phyloP scores from a whole-genome alignment of 73 alveolate genomes.

The Stentor roeselii region DNA sequence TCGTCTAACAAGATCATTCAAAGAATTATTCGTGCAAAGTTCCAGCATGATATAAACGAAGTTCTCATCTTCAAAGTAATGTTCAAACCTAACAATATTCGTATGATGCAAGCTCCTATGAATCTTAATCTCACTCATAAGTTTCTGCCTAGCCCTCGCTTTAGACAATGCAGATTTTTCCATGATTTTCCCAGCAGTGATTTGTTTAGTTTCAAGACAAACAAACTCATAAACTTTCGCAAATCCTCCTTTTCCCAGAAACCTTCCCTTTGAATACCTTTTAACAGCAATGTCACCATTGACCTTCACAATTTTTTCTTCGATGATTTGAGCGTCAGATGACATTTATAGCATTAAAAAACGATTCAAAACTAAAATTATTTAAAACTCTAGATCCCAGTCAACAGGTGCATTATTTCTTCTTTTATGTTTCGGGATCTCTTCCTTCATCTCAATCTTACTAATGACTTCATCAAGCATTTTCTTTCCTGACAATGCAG shows the following conservation, averaged over 20 bases:
- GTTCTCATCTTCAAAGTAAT: slow-evolving; percentile 91
- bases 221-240: slow-evolving; percentile 89
- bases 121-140: slow-evolving; percentile 90
- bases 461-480: too few relatives aligned
- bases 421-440: too few relatives aligned
- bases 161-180: slow-evolving; percentile 80
- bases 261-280: slow-evolving; percentile 68
- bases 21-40: slow-evolving; percentile 78
- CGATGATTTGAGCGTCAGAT: too few relatives aligned
- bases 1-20: slow-evolving; percentile 86
- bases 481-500: too few relatives aligned
- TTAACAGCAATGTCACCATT: too few relatives aligned
- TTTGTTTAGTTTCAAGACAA: slow-evolving; percentile 51
- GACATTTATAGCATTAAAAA: too few relatives aligned
- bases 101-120: slow-evolving; percentile 89
- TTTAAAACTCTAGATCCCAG: too few relatives aligned
- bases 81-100: slow-evolving; percentile 90
- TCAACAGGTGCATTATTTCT: too few relatives aligned
- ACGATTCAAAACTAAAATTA: too few relatives aligned
- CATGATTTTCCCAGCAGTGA: slow-evolving; percentile 83
- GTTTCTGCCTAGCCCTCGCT: slow-evolving; percentile 87
- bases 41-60: slow-evolving; percentile 83
- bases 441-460: too few relatives aligned
- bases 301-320: too few relatives aligned
- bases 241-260: slow-evolving; percentile 93